Conservation (phyloP, 495 filamentous ascomycete species). For the Penicillium robsamsonii region DNA sequence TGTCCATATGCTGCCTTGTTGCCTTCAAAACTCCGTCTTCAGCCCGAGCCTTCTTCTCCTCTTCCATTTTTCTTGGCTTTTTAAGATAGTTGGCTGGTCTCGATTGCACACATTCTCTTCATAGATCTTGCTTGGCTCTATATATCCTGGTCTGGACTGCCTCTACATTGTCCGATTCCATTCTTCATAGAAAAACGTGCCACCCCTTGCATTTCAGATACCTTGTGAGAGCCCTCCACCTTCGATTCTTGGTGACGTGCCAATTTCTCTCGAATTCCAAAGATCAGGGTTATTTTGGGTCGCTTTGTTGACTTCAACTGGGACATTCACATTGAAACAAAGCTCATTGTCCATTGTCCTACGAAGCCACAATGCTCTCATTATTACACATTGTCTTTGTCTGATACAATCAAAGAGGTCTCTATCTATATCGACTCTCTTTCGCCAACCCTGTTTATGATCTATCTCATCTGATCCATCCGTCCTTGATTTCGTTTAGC, state of each 20-base stretch:
- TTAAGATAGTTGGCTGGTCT: neutral
- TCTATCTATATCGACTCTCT: constrained; percentile 5
- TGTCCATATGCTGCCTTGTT: neutral
- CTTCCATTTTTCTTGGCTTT: neutral
- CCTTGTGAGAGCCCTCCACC: neutral
- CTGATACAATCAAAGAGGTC: neutral
- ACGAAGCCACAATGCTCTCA: constrained; percentile 3
- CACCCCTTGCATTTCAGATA: constrained; percentile 8
- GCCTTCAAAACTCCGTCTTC: neutral
- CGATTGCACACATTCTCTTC: neutral
- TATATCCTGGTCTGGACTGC: neutral
- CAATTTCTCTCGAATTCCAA: constrained; percentile 7
- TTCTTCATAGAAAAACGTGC: neutral
- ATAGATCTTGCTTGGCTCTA: neutral
- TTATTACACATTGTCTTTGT: constrained; percentile 10
- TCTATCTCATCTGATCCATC: neutral
- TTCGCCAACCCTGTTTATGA: neutral
- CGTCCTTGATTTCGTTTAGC: neutral
- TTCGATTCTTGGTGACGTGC: constrained; percentile 9
- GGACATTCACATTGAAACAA: neutral
- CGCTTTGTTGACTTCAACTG: constrained; percentile 8
- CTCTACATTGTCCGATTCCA: neutral
- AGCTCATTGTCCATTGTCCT: constrained; percentile 5
- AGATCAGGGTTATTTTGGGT: constrained; percentile 4
- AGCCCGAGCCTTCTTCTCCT: neutral